Percentiles rank a stretch among this genome's conserved stretches.
These are phyloP conservation scores for Eucalyptus regnans DNA, from an alignment of 345 rosid genomes.

Conservation along the genomic window DNA sequence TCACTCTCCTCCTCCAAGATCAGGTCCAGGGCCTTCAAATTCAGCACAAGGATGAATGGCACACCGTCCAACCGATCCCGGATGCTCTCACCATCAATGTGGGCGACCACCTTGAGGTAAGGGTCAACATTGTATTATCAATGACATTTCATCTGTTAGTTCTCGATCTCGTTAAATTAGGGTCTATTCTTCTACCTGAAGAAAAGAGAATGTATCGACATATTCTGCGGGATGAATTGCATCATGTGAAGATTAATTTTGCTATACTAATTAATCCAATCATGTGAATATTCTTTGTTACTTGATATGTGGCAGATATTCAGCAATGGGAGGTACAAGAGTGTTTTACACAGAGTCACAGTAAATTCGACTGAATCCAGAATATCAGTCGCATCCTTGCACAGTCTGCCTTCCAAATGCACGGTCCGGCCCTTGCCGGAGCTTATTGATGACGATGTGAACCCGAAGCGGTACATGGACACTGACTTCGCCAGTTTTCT, in stretches of 20 bases:
- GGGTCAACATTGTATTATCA: background rate
- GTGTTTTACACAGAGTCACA: slow-evolving; percentile 70
- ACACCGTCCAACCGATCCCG: slow-evolving; percentile 62
- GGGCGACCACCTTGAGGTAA: slow-evolving; percentile 93
- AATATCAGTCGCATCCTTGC: slow-evolving; percentile 71
- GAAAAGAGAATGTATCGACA: background rate
- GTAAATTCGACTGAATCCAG: slow-evolving; percentile 47
- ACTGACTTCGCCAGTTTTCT: slow-evolving; percentile 70
- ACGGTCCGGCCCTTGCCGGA: slow-evolving; percentile 33
- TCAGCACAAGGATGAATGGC: slow-evolving; percentile 43
- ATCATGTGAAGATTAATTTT: background rate
- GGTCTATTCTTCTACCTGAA: background rate
- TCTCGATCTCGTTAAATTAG: background rate
- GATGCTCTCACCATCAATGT: slow-evolving; percentile 68
- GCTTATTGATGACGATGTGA: slow-evolving; percentile 21
- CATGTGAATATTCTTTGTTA: background rate
- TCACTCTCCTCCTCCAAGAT: slow-evolving; percentile 85
- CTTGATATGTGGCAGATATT: slow-evolving; percentile 28
- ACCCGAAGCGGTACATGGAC: slow-evolving; percentile 46
- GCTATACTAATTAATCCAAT: background rate
- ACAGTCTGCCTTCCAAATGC: slow-evolving; percentile 36
- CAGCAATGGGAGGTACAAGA: slow-evolving; percentile 87
- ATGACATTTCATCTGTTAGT: background rate
- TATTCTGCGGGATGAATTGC: background rate
- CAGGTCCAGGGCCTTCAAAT: slow-evolving; percentile 70